Evolutionary conservation across 257 asterid genomes (phyloP).

Genomic region (Plantago ovata): DNA sequence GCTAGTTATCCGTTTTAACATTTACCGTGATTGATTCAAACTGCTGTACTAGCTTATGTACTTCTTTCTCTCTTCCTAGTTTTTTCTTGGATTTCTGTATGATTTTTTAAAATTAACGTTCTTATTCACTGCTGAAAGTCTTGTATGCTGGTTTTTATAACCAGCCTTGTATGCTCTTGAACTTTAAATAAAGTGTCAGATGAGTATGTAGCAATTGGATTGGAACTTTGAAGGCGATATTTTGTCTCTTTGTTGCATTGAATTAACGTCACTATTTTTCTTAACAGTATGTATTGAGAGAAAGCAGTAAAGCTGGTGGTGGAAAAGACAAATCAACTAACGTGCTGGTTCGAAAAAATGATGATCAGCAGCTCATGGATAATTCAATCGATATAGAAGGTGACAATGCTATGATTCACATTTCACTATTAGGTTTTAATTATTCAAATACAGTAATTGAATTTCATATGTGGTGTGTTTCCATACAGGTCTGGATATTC

Average conservation of each 20-base stretch:
- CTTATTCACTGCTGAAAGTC: too few relatives aligned
- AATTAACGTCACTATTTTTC: slow-evolving; percentile 20
- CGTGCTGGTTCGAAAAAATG: slow-evolving; percentile 45
- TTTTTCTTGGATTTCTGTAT: too few relatives aligned
- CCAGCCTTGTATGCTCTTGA: too few relatives aligned
- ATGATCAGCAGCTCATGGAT: slow-evolving; percentile 40
- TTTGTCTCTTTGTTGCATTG: slow-evolving; percentile 15
- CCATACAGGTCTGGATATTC: not conserved
- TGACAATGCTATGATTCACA: slow-evolving; percentile 44
- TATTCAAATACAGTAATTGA: too few relatives aligned
- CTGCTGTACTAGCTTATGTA: too few relatives aligned
- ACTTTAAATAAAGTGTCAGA: too few relatives aligned
- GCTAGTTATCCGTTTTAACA: too few relatives aligned
- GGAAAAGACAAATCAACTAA: slow-evolving; percentile 53
- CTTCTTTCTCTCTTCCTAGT: too few relatives aligned
- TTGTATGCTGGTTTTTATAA: too few relatives aligned
- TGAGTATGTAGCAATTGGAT: too few relatives aligned
- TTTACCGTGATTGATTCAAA: too few relatives aligned
- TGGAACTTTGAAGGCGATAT: not conserved
- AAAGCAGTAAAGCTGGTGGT: slow-evolving; percentile 45
- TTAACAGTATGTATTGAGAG: slow-evolving; percentile 63
- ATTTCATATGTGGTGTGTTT: not conserved
- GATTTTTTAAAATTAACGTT: too few relatives aligned
- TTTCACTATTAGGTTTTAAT: not conserved
- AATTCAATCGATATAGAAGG: slow-evolving; percentile 43